Conservation (phyloP, 768 basidiomycete species). For the Pleurotus tuoliensis region DNA sequence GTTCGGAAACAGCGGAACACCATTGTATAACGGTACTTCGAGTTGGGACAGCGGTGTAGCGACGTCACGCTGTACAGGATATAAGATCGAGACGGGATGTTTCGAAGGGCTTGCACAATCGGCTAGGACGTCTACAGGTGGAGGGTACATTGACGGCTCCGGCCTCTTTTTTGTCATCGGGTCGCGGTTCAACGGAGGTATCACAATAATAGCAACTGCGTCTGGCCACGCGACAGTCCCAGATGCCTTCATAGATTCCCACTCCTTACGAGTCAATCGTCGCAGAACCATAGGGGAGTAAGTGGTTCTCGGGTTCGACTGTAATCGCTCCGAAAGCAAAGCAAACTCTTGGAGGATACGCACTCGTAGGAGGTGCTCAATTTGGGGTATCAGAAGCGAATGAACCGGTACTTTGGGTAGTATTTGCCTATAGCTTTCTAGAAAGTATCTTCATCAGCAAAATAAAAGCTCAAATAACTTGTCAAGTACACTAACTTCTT, state of each 20-base stretch:
- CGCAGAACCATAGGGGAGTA: constrained; percentile 42
- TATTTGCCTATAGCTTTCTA: constrained; percentile 25
- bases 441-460: constrained; percentile 10
- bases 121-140: neutral
- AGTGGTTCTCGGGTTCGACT: constrained; percentile 16
- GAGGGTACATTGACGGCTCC: constrained; percentile 29
- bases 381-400: constrained; percentile 47
- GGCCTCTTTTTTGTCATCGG: constrained; percentile 42
- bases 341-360: constrained; percentile 76
- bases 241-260: constrained; percentile 41
- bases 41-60: constrained; percentile 18
- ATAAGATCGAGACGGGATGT: constrained; percentile 26
- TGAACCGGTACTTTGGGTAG: constrained; percentile 29
- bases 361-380: constrained; percentile 63
- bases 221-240: constrained; percentile 44
- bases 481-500: constrained; percentile 26
- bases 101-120: constrained; percentile 14
- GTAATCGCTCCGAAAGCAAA: constrained; percentile 45
- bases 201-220: constrained; percentile 65
- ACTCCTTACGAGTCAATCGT: constrained; percentile 62
- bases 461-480: neutral
- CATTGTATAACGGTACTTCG: constrained; percentile 66
- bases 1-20: constrained; percentile 59
- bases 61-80: constrained; percentile 11
- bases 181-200: constrained; percentile 62